These are phyloP conservation scores for Aspergillus sp. DNA, from an alignment of 2,329 filamentous ascomycete genomes.

Conservation along the genomic window DNA sequence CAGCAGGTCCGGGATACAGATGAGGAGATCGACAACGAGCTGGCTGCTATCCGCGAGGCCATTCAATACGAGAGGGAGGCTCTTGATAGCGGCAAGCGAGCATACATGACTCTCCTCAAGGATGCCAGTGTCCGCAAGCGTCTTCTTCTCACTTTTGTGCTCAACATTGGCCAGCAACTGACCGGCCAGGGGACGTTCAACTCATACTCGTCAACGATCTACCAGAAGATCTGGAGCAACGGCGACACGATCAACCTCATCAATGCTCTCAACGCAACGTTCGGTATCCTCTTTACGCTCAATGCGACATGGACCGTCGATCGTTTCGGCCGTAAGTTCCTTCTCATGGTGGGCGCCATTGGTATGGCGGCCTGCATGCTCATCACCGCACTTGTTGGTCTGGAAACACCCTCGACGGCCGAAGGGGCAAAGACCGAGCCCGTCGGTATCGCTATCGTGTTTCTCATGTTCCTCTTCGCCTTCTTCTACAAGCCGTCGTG, in stretches of 20 bases:
- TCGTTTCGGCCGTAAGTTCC: slow-evolving; percentile 68
- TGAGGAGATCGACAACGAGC: slow-evolving; percentile 65
- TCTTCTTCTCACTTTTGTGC: slow-evolving; percentile 61
- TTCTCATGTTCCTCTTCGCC: slow-evolving; percentile 66
- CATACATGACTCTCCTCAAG: slow-evolving; percentile 66
- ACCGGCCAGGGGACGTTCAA: slow-evolving; percentile 74
- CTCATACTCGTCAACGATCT: slow-evolving; percentile 69
- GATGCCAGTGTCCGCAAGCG: slow-evolving; percentile 68
- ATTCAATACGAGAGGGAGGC: slow-evolving; percentile 71
- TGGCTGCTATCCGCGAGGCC: slow-evolving; percentile 64
- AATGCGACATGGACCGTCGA: slow-evolving; percentile 74
- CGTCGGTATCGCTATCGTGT: slow-evolving; percentile 66
- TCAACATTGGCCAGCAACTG: slow-evolving; percentile 71
- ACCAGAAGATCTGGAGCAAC: slow-evolving; percentile 66
- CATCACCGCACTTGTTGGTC: slow-evolving; percentile 58
- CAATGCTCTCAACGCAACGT: slow-evolving; percentile 72
- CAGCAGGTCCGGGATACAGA: slow-evolving; percentile 63
- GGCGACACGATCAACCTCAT: slow-evolving; percentile 65
- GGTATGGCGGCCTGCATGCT: slow-evolving; percentile 72
- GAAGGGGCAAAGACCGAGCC: slow-evolving; percentile 56
- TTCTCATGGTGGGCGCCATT: slow-evolving; percentile 66
- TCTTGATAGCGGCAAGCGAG: slow-evolving; percentile 50
- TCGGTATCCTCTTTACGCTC: slow-evolving; percentile 70
- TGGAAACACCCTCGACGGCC: slow-evolving; percentile 53
- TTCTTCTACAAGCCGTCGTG: slow-evolving; percentile 64